Base-by-base conservation (phyloP, 495 filamentous ascomycete species). In the Aspergillus funiculosus region DNA sequence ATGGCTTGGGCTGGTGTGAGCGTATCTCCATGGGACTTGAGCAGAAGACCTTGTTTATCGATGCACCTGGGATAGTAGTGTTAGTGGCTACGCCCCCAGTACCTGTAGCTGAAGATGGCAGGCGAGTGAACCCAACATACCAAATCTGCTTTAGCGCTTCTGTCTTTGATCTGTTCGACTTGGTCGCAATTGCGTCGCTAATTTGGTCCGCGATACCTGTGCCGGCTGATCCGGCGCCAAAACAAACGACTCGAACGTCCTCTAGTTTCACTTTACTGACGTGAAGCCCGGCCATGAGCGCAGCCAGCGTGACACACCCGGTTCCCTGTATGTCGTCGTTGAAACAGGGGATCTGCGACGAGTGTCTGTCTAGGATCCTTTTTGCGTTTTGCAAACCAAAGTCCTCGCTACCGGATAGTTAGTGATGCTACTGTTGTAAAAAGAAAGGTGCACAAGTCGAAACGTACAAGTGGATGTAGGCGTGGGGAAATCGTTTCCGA, bases 301-400 rank as follows among this genome's bases (percentile, higher is more conserved):
- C 88, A 0, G 88, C 89, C 3, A 94, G 68, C 0, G 89, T 94
- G 2, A 95, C 87, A 26, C 84, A 87, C 0, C 89, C 89, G 1
- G 89, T 95, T 2, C 89, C 89, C 59, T 95, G 89, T 1, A 95
- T 52, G 63, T 95, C 89, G 41, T 94, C 89, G 48, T 94, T 95
- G 72, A 95, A 92, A 60, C 88, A 94, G 0, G 89, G 71, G 5
- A 94, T 80, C 15, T 83, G 48, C 0, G 80, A 68, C 4, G 79
- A 71, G 52, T 87, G 94, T 25, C 76, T 80, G 44, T 94, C 85
- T 6, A 95, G 69, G 4, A 94, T 78, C 14, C 83, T 73, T 22
- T 82, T 61, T 0, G 78, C 78, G 53, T 82, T 82, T 1, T 50
- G 53, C 2, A 79, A 57, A 10, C 78, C 78, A 57, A 82, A 81